phyloP scores from a whole-genome alignment of 1,139 yeast species.

The Zygoascus meyerae region DNA sequence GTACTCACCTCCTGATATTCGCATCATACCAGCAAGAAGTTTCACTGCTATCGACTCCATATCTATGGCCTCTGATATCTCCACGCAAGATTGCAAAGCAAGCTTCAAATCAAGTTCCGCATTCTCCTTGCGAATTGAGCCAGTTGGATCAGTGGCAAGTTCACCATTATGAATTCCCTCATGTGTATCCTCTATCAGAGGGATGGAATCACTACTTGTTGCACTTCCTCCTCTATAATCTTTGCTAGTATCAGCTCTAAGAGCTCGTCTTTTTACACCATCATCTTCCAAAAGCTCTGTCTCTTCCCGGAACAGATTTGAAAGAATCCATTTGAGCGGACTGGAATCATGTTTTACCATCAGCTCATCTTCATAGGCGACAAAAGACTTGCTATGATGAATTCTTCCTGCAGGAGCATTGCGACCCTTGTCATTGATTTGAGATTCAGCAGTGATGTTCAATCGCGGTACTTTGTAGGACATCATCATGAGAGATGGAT shows the following conservation, averaged over 20 bases:
- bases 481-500: constrained; percentile 22
- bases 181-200: constrained; percentile 3
- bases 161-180: constrained; percentile 3
- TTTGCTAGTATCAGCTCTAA: no score
- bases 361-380: constrained; percentile 1
- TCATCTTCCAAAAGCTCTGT: constrained; percentile 12
- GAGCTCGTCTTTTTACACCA: background rate
- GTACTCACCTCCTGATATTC: constrained; percentile 42
- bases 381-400: constrained; percentile 6
- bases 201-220: no score
- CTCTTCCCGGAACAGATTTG: constrained; percentile 27
- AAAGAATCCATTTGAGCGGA: constrained; percentile 29
- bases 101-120: constrained; percentile 23
- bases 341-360: constrained; percentile 21
- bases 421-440: background rate
- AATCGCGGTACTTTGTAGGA: constrained; percentile 21
- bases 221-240: no score
- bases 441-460: constrained; percentile 8
- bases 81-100: constrained; percentile 41
- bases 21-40: constrained; percentile 40
- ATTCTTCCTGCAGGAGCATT: background rate
- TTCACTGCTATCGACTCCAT: constrained; percentile 39
- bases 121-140: background rate
- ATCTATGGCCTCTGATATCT: constrained; percentile 45
- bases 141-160: background rate